Evolutionary conservation across 495 filamentous ascomycete genomes (phyloP).

Genomic region (Thermochaetoides thermophila): DNA sequence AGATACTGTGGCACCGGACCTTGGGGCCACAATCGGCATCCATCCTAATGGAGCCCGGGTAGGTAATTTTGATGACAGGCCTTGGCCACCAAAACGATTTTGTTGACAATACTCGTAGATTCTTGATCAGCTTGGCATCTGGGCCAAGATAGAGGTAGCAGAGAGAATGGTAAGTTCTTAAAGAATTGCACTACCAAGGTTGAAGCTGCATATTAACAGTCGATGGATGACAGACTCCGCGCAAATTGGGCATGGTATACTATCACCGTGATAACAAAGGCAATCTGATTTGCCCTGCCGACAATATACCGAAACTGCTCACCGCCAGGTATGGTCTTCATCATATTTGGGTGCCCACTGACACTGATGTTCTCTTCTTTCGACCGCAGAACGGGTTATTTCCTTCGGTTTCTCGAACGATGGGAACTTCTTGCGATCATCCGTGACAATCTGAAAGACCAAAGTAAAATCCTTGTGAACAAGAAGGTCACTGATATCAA

Average conservation of each 20-base stretch:
- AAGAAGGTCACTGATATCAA: conserved; percentile 7
- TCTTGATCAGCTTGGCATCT: neutral
- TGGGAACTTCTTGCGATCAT: conserved; percentile 6
- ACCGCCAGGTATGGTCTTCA: neutral
- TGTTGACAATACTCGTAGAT: neutral
- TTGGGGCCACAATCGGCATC: conserved; percentile 12
- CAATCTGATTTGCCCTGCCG: neutral
- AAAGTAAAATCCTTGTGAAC: conserved; percentile 5
- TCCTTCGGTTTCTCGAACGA: conserved; percentile 4
- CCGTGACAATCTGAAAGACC: conserved; percentile 6
- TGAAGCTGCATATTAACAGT: neutral
- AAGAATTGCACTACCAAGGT: neutral
- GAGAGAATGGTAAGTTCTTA: neutral
- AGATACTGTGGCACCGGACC: conserved; percentile 4
- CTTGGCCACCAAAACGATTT: neutral
- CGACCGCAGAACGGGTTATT: conserved; percentile 11
- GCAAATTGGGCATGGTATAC: neutral
- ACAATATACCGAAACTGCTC: neutral
- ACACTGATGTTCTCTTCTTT: conserved; percentile 5
- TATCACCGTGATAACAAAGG: neutral
- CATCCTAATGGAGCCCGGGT: conserved; percentile 9
- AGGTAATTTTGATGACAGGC: neutral
- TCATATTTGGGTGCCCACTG: neutral
- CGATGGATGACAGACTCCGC: neutral
- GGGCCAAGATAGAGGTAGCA: neutral